These are phyloP conservation scores for Seiridium unicorne DNA, from an alignment of 2,329 filamentous ascomycete genomes.

Conservation along the genomic window DNA sequence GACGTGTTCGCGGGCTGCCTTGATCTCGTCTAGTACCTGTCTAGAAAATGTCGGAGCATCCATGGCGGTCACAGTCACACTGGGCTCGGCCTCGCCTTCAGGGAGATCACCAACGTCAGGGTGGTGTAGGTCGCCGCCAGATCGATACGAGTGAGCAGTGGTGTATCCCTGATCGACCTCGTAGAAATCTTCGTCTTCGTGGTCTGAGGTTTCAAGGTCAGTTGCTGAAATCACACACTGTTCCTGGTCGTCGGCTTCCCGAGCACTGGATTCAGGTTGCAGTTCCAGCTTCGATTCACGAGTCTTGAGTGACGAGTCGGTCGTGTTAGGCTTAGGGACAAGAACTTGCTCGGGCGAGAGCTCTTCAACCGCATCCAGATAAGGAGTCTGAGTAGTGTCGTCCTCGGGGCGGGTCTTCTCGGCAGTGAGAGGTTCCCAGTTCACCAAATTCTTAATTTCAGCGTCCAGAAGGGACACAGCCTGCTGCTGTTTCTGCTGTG, in stretches of 20 bases:
- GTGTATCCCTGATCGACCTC: conserved; percentile 68
- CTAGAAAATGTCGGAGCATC: conserved; percentile 71
- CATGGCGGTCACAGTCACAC: conserved; percentile 51
- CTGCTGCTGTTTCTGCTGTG: conserved; percentile 39
- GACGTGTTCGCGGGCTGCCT: conserved; percentile 62
- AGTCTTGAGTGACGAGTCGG: conserved; percentile 5
- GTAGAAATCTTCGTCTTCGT: conserved; percentile 66
- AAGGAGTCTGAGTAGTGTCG: conserved; percentile 38
- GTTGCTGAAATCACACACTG: conserved; percentile 22
- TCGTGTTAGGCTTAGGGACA: conserved; percentile 9
- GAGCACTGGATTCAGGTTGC: neutral
- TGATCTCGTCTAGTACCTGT: conserved; percentile 71
- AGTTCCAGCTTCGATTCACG: conserved; percentile 9
- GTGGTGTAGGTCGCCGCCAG: conserved; percentile 63
- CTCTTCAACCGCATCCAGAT: conserved; percentile 45
- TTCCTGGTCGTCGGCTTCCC: neutral
- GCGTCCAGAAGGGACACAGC: conserved; percentile 13
- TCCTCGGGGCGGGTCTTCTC: conserved; percentile 21
- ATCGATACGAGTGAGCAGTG: conserved; percentile 72
- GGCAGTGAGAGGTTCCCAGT: conserved; percentile 4
- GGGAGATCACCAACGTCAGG: neutral
- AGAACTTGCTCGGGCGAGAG: conserved; percentile 22
- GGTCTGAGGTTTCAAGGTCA: conserved; percentile 49
- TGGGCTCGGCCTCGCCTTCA: conserved; percentile 12
- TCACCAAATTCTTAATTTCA: conserved; percentile 4